phyloP scores from a whole-genome alignment of 352 stramenopile genomes.

The Pythium volutum region DNA sequence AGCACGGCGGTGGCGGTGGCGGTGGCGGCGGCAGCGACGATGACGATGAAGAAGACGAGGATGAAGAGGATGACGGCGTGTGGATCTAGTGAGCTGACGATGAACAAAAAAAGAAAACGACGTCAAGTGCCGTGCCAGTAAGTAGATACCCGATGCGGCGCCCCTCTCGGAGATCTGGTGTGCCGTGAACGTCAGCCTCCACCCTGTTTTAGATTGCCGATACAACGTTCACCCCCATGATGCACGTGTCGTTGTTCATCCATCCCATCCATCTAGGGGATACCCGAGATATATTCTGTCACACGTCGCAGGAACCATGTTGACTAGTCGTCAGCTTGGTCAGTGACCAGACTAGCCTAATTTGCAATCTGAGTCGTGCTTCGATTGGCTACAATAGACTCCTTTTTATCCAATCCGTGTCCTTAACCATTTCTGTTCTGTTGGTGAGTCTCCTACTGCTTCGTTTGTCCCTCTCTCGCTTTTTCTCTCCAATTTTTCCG shows the following conservation, averaged over 20 bases:
- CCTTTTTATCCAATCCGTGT: constrained; percentile 18
- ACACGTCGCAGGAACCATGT: constrained; percentile 5
- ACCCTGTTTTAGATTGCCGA: constrained; percentile 16
- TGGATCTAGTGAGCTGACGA: constrained; percentile 68
- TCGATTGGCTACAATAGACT: constrained; percentile 1
- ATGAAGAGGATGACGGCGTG: constrained; percentile 51
- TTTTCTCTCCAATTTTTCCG: constrained; percentile 8
- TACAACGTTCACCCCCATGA: constrained; percentile 2
- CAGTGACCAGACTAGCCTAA: not conserved
- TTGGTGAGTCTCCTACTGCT: not conserved
- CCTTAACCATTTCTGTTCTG: constrained; percentile 1
- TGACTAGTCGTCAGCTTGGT: not conserved
- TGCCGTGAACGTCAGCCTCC: not conserved
- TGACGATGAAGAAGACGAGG: constrained; percentile 33
- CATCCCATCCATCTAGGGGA: not conserved
- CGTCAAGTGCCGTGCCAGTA: constrained; percentile 14
- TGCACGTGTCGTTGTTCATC: not conserved
- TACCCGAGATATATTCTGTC: not conserved
- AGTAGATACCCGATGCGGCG: constrained; percentile 3
- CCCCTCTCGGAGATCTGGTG: not conserved
- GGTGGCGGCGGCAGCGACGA: constrained; percentile 10
- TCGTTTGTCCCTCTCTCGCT: constrained; percentile 14
- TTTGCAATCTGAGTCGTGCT: not conserved
- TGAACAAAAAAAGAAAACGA: not conserved
- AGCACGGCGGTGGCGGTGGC: constrained; percentile 10